Evolutionary conservation across 2,329 filamentous ascomycete genomes (phyloP), one percentile per base, ranked within the genome.

Genomic region (Ophiobolus disseminans): DNA sequence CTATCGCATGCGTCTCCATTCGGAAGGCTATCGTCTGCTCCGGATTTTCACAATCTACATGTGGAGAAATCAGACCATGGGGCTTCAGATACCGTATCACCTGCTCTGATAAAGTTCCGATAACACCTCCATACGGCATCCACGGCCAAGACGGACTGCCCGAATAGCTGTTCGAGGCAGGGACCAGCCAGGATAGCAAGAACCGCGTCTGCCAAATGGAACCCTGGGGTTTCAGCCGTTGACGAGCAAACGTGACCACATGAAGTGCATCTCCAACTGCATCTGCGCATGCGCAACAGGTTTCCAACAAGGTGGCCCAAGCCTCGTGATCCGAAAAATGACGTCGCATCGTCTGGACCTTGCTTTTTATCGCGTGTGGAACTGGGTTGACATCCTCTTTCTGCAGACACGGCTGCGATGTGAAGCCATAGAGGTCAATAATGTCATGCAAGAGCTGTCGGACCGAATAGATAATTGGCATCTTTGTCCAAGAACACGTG

Each of bases 91-190:
- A 55, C 43, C 45, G 43, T 55, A 56, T 60, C 48, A 38, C 20
- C 32, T 40, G 36, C 41, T 3, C 49, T n/a, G 52, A 60, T 60
- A 60, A 56, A 44, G 39, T 14, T 26, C 40, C 48, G 50, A 54
- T 57, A 53, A 50, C 23, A 26, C 48, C 50, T 47, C 48, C 50
- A 46, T 56, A 31, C 22, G 17, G 36, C 19, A 43, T 35, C 30
- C 44, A 48, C 38, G 21, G 46, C 51, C 50, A 51, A 54, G 50
- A 44, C 50, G 49, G 38, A 40, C 16, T 11, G 26, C 23, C 48
- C 41, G 52, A 32, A 40, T 34, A 35, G 35, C 36, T 22, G 16
- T 17, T 5, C 46, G 40, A 23, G 8, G 22, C 23, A 32, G 22
- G 23, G 23, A 17, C 37, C 30, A 14, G 30, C 30, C 30, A 14